Evolutionary conservation across 257 asterid species (phyloP), one percentile per base, ranked within the genome.

Genomic region (Nicotiana otophora): DNA sequence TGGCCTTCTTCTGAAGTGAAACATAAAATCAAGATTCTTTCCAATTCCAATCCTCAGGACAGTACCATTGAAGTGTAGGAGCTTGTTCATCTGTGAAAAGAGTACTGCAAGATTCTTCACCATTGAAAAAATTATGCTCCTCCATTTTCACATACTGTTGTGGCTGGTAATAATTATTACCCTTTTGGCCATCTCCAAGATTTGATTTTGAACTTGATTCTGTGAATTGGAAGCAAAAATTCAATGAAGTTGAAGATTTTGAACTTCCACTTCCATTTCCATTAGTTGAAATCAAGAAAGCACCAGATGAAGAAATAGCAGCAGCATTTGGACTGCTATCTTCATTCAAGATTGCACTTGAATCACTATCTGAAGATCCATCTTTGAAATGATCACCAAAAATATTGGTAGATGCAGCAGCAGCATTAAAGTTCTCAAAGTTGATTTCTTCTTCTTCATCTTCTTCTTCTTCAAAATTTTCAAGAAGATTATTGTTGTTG

Each of bases 311-410:
- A 4, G 92, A 89, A 28, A 88, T 89, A 16, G 92, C 89, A 16
- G 92, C 89, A 34, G 91, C 77, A 31, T 81, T 64, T 66, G 83
- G 83, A 81, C n/a, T 88, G 86, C 60, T 91, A 42, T 90, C 97
- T 39, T 95, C 97, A 54, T 92, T 92, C 82, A 94, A 86, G 68
- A 95, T 92, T 2, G 97, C 96, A 75, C 99, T 95, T 3, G 99
- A 87, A 54, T 95, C 98, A 63, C 93, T 95, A 5, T 89, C 91
- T 10, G 98, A 93, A 4, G 93, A 92, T 26, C 99, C 97, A 65
- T 92, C 97, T 87, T 90, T 90, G 19, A 90, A 80, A 81, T 91
- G 15, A 26, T 74, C 97, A 5, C 82, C 55, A 26, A 92, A 89
- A 51, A 84, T 16, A 17, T 86, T 65, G 67, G 82, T 87, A 46